Percentiles rank a stretch among this genome's conserved stretches.
Conservation (phyloP, 2,329 filamentous ascomycete genomes). For the Verticillium alfalfae region DNA sequence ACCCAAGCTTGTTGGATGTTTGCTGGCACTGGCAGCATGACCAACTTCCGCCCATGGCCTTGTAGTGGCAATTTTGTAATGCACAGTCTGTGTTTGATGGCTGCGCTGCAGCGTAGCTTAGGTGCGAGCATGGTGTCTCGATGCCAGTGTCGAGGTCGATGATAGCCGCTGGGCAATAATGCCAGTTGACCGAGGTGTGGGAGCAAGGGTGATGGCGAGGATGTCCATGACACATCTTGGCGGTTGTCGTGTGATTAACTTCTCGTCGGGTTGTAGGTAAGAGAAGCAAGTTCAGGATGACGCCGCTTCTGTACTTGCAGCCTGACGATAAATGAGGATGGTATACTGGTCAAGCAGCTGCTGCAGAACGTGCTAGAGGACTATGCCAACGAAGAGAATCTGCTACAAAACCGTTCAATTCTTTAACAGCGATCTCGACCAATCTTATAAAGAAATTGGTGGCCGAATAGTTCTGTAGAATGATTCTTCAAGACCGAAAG, state of each 20-base stretch:
- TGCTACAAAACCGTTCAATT: neutral
- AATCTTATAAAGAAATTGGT: neutral
- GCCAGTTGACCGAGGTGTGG: slow-evolving; percentile 50
- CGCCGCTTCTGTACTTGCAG: no score
- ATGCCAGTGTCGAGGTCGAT: slow-evolving; percentile 45
- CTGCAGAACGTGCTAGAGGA: neutral
- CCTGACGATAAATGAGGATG: no score
- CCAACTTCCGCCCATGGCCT: slow-evolving; percentile 43
- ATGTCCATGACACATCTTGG: slow-evolving; percentile 48
- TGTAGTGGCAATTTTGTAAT: slow-evolving; percentile 45
- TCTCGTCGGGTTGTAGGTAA: neutral
- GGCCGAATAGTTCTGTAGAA: neutral
- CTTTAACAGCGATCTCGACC: neutral
- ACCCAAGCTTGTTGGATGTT: slow-evolving; percentile 46
- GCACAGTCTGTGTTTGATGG: slow-evolving; percentile 38
- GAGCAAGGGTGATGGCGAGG: slow-evolving; percentile 46
- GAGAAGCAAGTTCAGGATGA: no score
- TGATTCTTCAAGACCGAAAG: neutral
- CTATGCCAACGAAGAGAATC: neutral
- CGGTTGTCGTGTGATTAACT: neutral
- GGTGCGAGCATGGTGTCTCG: slow-evolving; percentile 42
- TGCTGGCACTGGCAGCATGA: slow-evolving; percentile 47
- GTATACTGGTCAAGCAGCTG: no score
- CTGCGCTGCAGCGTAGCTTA: slow-evolving; percentile 40
- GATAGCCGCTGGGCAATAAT: slow-evolving; percentile 43